phyloP scores from a whole-genome alignment of 176 grass and related monocot species.

The Carex kokanica region DNA sequence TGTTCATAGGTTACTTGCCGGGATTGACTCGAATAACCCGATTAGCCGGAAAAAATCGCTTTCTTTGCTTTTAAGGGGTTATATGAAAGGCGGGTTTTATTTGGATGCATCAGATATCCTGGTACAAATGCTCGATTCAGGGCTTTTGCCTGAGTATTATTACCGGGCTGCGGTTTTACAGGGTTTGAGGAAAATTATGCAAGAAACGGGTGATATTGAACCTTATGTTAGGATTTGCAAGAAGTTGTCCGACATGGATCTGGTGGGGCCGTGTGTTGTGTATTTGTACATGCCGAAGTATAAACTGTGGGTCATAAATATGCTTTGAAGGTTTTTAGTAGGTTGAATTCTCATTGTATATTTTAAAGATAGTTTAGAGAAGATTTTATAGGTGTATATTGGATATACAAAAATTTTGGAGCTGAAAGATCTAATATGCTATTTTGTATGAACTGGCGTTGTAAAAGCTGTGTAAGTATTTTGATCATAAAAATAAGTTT shows the following conservation, averaged over 20 bases:
- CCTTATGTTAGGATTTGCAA: conserved; percentile 76
- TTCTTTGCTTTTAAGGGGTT: conserved; percentile 88
- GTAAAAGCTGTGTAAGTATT: not conserved
- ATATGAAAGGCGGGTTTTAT: conserved; percentile 83
- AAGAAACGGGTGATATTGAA: conserved; percentile 68
- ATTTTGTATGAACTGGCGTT: not conserved
- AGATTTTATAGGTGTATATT: conserved; percentile 15
- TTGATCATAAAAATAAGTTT: not conserved
- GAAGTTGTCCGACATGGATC: conserved; percentile 59
- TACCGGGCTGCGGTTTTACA: conserved; percentile 81
- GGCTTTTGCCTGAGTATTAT: conserved; percentile 69
- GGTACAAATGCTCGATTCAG: conserved; percentile 70
- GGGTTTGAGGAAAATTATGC: conserved; percentile 64
- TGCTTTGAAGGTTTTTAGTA: conserved; percentile 51
- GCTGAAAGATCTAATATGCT: not conserved
- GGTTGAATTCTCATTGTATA: conserved; percentile 25
- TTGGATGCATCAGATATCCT: conserved; percentile 70
- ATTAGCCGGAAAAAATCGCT: conserved; percentile 68
- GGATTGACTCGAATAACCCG: conserved; percentile 54
- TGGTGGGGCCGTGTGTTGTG: conserved; percentile 71
- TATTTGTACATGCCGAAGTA: conserved; percentile 77
- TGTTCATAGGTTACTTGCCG: conserved; percentile 59
- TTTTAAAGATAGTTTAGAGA: conserved; percentile 6
- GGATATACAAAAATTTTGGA: not conserved
- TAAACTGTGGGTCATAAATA: conserved; percentile 86